Conservation (phyloP, 2,329 filamentous ascomycete species). For the Penicillium sp. region DNA sequence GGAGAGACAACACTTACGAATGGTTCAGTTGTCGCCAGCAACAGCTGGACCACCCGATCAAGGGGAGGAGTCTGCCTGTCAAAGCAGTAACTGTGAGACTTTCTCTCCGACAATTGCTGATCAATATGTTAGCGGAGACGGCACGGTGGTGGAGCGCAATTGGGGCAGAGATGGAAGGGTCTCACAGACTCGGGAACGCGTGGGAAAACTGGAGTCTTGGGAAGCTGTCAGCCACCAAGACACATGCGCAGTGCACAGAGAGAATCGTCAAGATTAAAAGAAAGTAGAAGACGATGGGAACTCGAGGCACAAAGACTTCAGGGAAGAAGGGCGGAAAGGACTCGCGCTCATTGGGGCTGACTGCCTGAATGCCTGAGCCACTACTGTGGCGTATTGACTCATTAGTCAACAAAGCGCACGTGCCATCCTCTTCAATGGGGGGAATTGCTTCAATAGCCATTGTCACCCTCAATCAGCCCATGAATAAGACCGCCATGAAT, state of each 20-base stretch:
- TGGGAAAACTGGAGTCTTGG: constrained; percentile 8
- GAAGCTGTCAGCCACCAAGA: constrained; percentile 1
- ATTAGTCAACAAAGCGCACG: constrained; percentile 22
- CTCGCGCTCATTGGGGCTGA: constrained; percentile 19
- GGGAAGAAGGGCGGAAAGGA: constrained; percentile 26
- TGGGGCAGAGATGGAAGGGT: constrained; percentile 15
- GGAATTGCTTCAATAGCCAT: constrained; percentile 13
- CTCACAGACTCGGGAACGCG: constrained; percentile 24
- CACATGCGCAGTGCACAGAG: not conserved
- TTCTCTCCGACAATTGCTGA: constrained; percentile 21
- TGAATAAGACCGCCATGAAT: constrained; percentile 10
- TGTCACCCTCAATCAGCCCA: constrained; percentile 5
- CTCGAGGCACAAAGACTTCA: constrained; percentile 13
- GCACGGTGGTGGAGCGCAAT: constrained; percentile 23
- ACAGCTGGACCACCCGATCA: constrained; percentile 9
- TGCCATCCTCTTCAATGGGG: constrained; percentile 16
- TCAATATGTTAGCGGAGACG: constrained; percentile 13
- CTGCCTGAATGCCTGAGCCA: constrained; percentile 20
- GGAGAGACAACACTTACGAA: constrained; percentile 9
- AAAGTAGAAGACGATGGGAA: constrained; percentile 7
- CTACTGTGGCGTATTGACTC: constrained; percentile 13
- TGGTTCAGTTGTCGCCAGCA: constrained; percentile 11
- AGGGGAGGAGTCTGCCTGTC: not conserved
- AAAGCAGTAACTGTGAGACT: not conserved
- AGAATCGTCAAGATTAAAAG: not conserved